phyloP scores from a whole-genome alignment of 2,329 filamentous ascomycete species.

The Tolypocladium guangdongense region DNA sequence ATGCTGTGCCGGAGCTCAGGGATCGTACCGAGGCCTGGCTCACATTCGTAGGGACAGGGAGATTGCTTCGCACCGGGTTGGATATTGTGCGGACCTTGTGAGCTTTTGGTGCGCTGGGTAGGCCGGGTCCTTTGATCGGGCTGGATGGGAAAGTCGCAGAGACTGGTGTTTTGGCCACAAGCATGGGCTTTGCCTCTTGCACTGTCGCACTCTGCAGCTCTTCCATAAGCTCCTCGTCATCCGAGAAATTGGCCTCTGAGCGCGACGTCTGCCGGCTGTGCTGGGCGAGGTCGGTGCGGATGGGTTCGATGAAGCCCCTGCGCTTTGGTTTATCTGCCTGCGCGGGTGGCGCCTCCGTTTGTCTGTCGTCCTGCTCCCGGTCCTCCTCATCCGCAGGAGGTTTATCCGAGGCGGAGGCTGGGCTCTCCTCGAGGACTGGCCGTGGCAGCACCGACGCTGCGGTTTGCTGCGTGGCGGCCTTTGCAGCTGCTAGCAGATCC shows the following conservation, averaged over 20 bases:
- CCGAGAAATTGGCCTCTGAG: conserved; percentile 39
- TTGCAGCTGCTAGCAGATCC: conserved; percentile 12
- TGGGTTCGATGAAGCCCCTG: conserved; percentile 37
- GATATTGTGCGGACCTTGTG: conserved; percentile 37
- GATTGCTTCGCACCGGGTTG: conserved; percentile 30
- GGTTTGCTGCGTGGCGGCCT: conserved; percentile 6
- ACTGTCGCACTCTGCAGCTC: conserved; percentile 74
- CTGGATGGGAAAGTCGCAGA: conserved; percentile 45
- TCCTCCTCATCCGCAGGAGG: neutral
- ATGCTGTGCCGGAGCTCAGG: conserved; percentile 46
- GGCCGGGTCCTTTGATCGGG: conserved; percentile 6
- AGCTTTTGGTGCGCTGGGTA: conserved; percentile 5
- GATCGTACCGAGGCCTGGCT: conserved; percentile 38
- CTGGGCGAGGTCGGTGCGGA: conserved; percentile 36
- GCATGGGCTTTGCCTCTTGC: conserved; percentile 71
- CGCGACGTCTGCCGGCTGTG: conserved; percentile 12
- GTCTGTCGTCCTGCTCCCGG: conserved; percentile 7
- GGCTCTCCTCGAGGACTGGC: neutral
- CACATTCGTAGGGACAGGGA: conserved; percentile 34
- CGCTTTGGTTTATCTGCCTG: conserved; percentile 20
- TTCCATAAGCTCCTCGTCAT: conserved; percentile 77
- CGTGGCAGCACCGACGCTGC: conserved; percentile 4
- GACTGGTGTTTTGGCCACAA: conserved; percentile 73
- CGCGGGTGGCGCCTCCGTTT: conserved; percentile 15
- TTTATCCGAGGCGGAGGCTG: neutral